A percentile compares a stretch with the other conserved stretches of the same genome.
Conservation (phyloP, 352 stramenopile genomes). For the Phytopythium kandeliae region DNA sequence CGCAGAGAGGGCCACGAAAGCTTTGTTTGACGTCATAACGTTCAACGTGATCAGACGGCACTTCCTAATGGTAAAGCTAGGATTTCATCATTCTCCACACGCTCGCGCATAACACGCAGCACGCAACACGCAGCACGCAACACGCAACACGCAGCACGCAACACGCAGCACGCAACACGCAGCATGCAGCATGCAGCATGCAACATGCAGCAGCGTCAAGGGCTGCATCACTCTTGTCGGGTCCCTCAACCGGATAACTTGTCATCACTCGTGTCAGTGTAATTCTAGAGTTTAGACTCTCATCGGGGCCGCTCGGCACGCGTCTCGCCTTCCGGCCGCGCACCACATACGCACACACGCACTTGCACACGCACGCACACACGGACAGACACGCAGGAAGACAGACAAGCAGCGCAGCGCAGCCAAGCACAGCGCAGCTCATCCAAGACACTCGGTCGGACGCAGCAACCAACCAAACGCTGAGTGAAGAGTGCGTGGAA, state of each 20-base stretch:
- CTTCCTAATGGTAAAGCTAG: slow-evolving; percentile 60
- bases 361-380: not conserved
- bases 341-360: not conserved
- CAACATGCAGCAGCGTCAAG: not conserved
- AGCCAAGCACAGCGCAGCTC: no score
- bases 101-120: slow-evolving; percentile 6
- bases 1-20: slow-evolving; percentile 27
- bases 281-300: slow-evolving; percentile 58
- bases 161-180: slow-evolving; percentile 1
- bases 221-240: no score
- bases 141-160: no score
- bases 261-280: slow-evolving; percentile 60
- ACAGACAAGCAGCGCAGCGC: not conserved
- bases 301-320: not conserved
- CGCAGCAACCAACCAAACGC: no score
- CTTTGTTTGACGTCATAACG: slow-evolving; percentile 52
- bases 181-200: not conserved
- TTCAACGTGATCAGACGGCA: slow-evolving; percentile 74
- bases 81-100: slow-evolving; percentile 52
- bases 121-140: not conserved
- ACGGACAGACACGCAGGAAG: no score
- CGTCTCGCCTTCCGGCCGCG: not conserved
- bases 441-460: no score
- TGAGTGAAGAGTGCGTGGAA: no score
- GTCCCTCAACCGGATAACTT: slow-evolving; percentile 50